phyloP scores from a whole-genome alignment of 2,329 filamentous ascomycete species.

The Cyphellophora europaea region DNA sequence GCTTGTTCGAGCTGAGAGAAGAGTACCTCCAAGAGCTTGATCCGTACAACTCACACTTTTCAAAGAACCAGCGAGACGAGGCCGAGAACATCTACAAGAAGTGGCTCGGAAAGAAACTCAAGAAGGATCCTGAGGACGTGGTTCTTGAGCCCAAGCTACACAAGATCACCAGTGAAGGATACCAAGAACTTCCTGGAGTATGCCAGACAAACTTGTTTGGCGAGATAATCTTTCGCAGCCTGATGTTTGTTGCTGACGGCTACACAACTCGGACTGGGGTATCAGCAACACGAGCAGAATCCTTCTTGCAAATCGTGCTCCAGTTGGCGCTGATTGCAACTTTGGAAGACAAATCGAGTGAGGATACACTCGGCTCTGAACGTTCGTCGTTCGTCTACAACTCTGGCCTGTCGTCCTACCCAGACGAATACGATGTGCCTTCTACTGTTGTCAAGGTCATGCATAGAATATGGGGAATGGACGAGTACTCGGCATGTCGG shows the following conservation, averaged over 20 bases:
- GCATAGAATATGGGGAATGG: conserved; percentile 49
- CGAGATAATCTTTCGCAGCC: conserved; percentile 79
- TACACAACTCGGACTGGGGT: conserved; percentile 62
- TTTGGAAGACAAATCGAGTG: conserved; percentile 62
- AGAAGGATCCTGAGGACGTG: conserved; percentile 69
- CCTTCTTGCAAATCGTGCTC: conserved; percentile 82
- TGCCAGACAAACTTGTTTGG: conserved; percentile 78
- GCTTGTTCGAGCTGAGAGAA: conserved; percentile 84
- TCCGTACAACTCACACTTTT: conserved; percentile 92
- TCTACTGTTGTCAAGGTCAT: conserved; percentile 44
- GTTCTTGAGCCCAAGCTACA: conserved; percentile 84
- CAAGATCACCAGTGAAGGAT: conserved; percentile 66
- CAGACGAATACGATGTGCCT: conserved; percentile 21
- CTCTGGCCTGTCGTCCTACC: conserved; percentile 46
- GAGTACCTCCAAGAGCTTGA: conserved; percentile 83
- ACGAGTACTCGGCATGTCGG: conserved; percentile 72
- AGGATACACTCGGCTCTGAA: conserved; percentile 27
- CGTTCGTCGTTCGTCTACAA: conserved; percentile 62
- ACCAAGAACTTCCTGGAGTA: conserved; percentile 66
- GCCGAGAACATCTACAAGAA: conserved; percentile 82
- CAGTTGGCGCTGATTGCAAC: conserved; percentile 82
- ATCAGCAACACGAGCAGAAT: conserved; percentile 74
- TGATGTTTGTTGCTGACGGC: conserved; percentile 69
- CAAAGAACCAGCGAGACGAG: conserved; percentile 93
- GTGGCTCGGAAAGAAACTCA: conserved; percentile 78